Evolutionary conservation across 768 basidiomycete species (phyloP).

Genomic region (Tylopilus sp.): DNA sequence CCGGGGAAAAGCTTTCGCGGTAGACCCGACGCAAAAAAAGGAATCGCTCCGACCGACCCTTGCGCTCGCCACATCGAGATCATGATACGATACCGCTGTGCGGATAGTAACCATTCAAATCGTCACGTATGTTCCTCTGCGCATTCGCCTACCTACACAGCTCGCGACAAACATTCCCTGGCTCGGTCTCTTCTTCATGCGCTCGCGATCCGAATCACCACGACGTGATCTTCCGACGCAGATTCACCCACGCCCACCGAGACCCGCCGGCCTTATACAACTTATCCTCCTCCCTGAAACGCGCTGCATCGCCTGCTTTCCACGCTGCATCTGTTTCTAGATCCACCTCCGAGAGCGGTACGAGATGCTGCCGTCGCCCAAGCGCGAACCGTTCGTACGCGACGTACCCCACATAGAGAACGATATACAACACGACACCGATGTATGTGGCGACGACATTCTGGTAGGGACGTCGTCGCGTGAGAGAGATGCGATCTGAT

Average conservation of each 20-base stretch:
- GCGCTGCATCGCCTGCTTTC: slow-evolving; percentile 41
- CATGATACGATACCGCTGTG: neutral
- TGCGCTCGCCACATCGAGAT: neutral
- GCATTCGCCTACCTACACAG: neutral
- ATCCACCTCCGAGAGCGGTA: slow-evolving; percentile 44
- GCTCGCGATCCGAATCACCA: neutral
- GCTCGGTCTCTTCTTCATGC: too few relatives aligned
- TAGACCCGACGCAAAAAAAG: neutral
- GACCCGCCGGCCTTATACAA: neutral
- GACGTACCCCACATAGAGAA: slow-evolving; percentile 44
- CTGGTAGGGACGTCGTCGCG: slow-evolving; percentile 21
- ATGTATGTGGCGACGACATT: slow-evolving; percentile 57
- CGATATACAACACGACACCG: slow-evolving; percentile 45
- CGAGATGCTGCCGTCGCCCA: slow-evolving; percentile 33
- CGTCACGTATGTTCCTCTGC: too few relatives aligned
- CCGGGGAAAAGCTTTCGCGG: neutral
- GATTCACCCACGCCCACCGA: slow-evolving; percentile 1
- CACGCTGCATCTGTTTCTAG: slow-evolving; percentile 55
- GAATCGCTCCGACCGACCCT: too few relatives aligned
- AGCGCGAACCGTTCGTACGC: slow-evolving; percentile 37
- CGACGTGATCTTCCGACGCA: neutral
- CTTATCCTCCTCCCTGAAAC: slow-evolving; percentile 33
- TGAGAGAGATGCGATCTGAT: neutral
- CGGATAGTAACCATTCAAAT: neutral
- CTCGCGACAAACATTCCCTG: neutral